Conservation (phyloP, 2,329 filamentous ascomycete species). For the Alternaria brassicae region DNA sequence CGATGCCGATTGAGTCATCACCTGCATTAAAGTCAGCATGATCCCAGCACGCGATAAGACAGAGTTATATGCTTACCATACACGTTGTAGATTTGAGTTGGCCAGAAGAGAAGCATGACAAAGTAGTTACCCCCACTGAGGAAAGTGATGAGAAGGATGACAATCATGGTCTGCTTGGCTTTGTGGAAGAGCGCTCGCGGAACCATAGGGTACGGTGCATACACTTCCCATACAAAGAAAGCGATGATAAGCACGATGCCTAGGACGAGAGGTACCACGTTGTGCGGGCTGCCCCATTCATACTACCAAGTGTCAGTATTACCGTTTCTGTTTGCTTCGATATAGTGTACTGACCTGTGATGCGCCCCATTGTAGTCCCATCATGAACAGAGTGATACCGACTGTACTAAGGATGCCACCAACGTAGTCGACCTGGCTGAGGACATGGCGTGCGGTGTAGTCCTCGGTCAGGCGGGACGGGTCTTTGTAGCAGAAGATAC, state of each 20-base stretch:
- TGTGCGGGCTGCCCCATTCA: constrained; percentile 62
- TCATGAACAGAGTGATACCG: constrained; percentile 48
- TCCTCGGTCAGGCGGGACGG: constrained; percentile 50
- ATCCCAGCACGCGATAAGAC: neutral
- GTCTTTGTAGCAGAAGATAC: constrained; percentile 55
- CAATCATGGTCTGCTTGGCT: constrained; percentile 39
- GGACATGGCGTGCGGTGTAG: constrained; percentile 43
- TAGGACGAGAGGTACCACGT: constrained; percentile 62
- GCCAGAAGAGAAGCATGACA: constrained; percentile 46
- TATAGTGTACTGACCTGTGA: constrained; percentile 37
- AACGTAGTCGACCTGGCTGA: constrained; percentile 42
- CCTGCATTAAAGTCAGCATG: constrained; percentile 23
- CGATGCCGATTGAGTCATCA: constrained; percentile 68
- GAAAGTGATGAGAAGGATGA: constrained; percentile 46
- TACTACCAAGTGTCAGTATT: constrained; percentile 60
- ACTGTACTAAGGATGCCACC: constrained; percentile 40
- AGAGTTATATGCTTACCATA: constrained; percentile 30
- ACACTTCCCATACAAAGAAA: constrained; percentile 60
- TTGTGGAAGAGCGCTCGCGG: constrained; percentile 46
- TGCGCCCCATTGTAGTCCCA: constrained; percentile 48
- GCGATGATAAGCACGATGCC: constrained; percentile 58
- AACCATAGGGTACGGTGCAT: constrained; percentile 55
- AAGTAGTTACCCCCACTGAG: constrained; percentile 47
- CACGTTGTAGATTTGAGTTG: constrained; percentile 44
- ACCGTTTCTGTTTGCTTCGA: neutral